Evolutionary conservation across 2,329 filamentous ascomycete genomes (phyloP), one percentile per base, ranked within the genome.

Genomic region (Fusarium sp.): DNA sequence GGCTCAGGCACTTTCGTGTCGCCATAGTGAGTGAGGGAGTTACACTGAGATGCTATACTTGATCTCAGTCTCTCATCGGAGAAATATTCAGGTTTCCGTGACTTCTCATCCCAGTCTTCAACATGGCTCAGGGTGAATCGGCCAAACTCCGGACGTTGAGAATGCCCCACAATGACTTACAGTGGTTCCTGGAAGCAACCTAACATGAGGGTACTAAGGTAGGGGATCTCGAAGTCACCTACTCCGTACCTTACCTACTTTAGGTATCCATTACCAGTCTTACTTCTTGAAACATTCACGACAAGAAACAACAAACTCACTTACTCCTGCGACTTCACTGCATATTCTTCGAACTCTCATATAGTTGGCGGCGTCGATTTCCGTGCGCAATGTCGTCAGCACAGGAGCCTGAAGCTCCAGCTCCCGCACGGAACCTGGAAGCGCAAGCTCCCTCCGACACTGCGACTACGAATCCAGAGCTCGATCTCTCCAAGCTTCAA

Each of bases 401-500:
- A 68, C 77, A 80, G 61, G 81, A 81, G 70, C 72, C 77, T 55
- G 82, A 81, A 77, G 76, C 79, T 78, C 76, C 79, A 73, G 76
- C 79, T 79, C 76, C 80, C 74, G 71, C 67, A 72, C 75, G 59
- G 65, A 71, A 75, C 76, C 66, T 69, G 73, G 81, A 72, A 69
- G 60, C 76, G 75, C 74, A 77, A 79, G 67, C 78, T 77, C 68
- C 81, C 73, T 75, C 80, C 68, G 75, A 82, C 75, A 75, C 83
- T 65, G 83, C 83, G 70, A 84, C 82, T 73, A 82, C 85, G 67
- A 91, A 89, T 78, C 92, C 91, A 55, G 93, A 97, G 85, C 93
- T 99, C 81, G 95, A 99, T 80, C 84, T 97, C 75, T 85, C 91
- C 77, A 97, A 97, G 86, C 91, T 99, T 52, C 92, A 97, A 82